Base-by-base conservation (phyloP, 2,329 filamentous ascomycete genomes). In the Zymoseptoria pseudotritici region DNA sequence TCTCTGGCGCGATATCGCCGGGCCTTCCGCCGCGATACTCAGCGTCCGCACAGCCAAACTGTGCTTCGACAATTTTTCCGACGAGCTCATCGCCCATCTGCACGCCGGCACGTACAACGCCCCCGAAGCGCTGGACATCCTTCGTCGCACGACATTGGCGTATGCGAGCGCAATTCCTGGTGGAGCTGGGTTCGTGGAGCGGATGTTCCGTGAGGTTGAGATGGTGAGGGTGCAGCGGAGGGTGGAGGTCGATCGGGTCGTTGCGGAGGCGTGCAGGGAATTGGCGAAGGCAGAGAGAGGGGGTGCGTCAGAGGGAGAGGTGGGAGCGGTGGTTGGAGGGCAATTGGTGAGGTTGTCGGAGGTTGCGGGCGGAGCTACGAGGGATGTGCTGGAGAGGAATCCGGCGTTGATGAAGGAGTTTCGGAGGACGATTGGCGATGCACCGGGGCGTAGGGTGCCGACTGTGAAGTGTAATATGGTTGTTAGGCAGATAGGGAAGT, bases 21-120 rank as follows among this genome's bases (percentile, higher is more conserved):
- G 67, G 11, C 62, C 58, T 3, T 63, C 67, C 19, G 65, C 66
- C 13, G 69, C 69, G 10, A 63, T 71, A 20, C 58, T 68, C 5
- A 63, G 67, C 22, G 69, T 67, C 11, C 61, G 62, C 26, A 61
- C 66, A 1, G 67, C 69, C 3, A 66, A 67, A 49, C 53, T 69
- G 9, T 68, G 66, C 31, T 50, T 70, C 21, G 65, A 70, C 63
- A 70, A 70, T 54, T 50, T 71, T 6, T 63, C 65, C 29, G 68
- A 70, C 17, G 68, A 70, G 20, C 50, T 67, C 11, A 67, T 70
- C 46, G 58, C 64, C 6, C 69, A 67, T 36, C 58, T 70, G 21
- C 66, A 67, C 53, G 63, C 67, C 2, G 69, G 68, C 4, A 71
- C 67, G 1, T 70, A 70, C 55, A 70, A 63, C 60, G 64, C 64